Base-by-base conservation (phyloP, 805 yeast species). In the Metschnikowia lunata region DNA sequence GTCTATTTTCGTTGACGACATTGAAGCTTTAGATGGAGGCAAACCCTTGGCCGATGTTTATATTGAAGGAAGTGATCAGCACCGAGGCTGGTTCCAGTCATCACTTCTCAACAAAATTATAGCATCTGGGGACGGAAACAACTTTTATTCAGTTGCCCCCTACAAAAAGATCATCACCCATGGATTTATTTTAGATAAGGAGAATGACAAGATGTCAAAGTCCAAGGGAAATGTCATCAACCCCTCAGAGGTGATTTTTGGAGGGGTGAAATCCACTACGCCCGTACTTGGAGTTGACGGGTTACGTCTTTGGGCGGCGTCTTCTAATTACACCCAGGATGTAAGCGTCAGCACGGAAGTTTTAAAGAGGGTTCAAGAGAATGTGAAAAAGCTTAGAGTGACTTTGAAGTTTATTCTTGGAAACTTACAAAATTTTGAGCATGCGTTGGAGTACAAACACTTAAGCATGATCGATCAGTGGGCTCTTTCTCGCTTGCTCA, bases 51-150 rank as follows among this genome's bases (percentile, higher is more conserved):
- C 95, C 0, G 95, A 90, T 63, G 75, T 88, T n/a, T 91, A 88
- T 59, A 63, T 91, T 11, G 99, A 93, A 69, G 99, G 99, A 2
- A 80, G 90, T n/a, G 99, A 93, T 60, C 99, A 93, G 63, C 99
- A 93, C 60, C 78, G 99, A 48, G 99, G 99, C 1, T 93, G 99
- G 99, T 93, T 93, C 62, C 99, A 93, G 67, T 87, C 96, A 29
- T 88, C 97, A 1, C 66, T 93, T 26, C 68, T 93, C 46, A 89
- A 95, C 23, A 85, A 81, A 57, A 76, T 88, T 18, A 69, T 71
- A n/a, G 66, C 69, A 1, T 66, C 72, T 1, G 74, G 74, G 2
- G 38, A 42, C 13, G 85, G 85, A 4, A 57, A 65, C 9, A 61
- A 61, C 4, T 66, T 64, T 50, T 55, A 65, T 31, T 51, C 67